Evolutionary conservation across 2,329 filamentous ascomycete genomes (phyloP).

Genomic region (Penicillium thymicola): DNA sequence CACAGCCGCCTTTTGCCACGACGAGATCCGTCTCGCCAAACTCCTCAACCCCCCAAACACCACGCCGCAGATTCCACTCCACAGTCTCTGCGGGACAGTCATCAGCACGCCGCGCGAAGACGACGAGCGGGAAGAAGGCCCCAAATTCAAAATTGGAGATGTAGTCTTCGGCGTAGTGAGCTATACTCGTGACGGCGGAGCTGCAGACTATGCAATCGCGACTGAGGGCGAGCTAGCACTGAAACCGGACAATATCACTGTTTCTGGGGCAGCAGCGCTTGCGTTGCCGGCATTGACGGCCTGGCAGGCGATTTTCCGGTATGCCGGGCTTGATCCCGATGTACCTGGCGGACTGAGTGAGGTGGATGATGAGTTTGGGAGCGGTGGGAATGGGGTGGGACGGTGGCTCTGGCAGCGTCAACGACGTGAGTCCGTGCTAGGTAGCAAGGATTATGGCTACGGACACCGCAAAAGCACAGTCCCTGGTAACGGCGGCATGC

Average conservation of each 20-base stretch:
- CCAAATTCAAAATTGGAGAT: constrained; percentile 42
- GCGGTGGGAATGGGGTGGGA: neutral
- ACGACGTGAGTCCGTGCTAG: constrained; percentile 1
- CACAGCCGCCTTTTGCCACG: constrained; percentile 39
- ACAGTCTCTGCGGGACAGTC: constrained; percentile 42
- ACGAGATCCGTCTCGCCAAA: constrained; percentile 33
- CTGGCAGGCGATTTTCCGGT: constrained; percentile 42
- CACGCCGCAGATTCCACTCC: constrained; percentile 38
- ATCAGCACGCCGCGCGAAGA: constrained; percentile 35
- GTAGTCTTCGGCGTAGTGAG: constrained; percentile 40
- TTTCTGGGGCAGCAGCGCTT: constrained; percentile 36
- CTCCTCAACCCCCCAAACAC: constrained; percentile 28
- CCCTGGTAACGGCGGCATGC: neutral
- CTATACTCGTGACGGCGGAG: constrained; percentile 40
- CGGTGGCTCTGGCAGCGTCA: constrained; percentile 6
- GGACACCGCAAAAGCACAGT: constrained; percentile 3
- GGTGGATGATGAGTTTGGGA: neutral
- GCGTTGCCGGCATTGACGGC: constrained; percentile 41
- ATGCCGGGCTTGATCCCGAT: constrained; percentile 34
- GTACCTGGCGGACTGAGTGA: constrained; percentile 1
- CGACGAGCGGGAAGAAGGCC: constrained; percentile 28
- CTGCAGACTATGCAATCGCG: constrained; percentile 41
- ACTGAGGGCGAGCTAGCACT: constrained; percentile 38
- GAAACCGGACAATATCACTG: constrained; percentile 38
- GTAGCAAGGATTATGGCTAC: constrained; percentile 2